phyloP scores from a whole-genome alignment of 805 yeast species.

The Wickerhamomyces strasburgensis region DNA sequence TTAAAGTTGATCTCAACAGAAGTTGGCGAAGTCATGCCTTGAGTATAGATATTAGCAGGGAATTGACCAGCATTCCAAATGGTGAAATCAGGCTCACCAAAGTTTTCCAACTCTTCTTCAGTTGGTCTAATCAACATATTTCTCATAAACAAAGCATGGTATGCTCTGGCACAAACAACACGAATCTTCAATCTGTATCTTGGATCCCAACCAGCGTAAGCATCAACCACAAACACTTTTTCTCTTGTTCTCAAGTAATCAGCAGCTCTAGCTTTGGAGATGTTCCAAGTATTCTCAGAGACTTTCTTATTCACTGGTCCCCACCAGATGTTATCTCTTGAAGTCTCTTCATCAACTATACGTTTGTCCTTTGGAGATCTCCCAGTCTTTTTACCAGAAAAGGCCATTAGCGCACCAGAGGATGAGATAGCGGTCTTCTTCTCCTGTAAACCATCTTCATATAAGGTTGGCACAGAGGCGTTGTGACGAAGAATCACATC shows the following conservation, averaged over 20 bases:
- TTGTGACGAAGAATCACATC: constrained; percentile 79
- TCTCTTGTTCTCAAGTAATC: constrained; percentile 95
- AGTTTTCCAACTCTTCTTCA: constrained; percentile 76
- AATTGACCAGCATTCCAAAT: constrained; percentile 98
- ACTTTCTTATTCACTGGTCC: constrained; percentile 97
- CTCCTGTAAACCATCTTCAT: constrained; percentile 92
- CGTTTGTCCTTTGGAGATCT: constrained; percentile 98
- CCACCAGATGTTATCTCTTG: constrained; percentile 92
- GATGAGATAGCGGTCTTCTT: constrained; percentile 87
- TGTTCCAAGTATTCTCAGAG: constrained; percentile 90
- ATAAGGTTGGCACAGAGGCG: constrained; percentile 86
- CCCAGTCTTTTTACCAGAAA: constrained; percentile 93
- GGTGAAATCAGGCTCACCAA: constrained; percentile 97
- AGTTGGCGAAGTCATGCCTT: constrained; percentile 95
- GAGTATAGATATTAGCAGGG: constrained; percentile 95
- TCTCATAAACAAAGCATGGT: constrained; percentile 97
- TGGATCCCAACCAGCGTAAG: constrained; percentile 99
- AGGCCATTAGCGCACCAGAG: constrained; percentile 93
- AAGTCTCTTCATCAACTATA: constrained; percentile 90
- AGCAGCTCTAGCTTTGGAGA: constrained; percentile 92
- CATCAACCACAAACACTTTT: constrained; percentile 91
- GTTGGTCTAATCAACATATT: constrained; percentile 97
- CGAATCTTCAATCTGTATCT: constrained; percentile 93
- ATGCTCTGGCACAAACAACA: constrained; percentile 96
- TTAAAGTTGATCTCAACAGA: constrained; percentile 95